These are phyloP conservation scores for Geotrichum candidum DNA, from an alignment of 1,139 yeast genomes.

Conservation along the genomic window DNA sequence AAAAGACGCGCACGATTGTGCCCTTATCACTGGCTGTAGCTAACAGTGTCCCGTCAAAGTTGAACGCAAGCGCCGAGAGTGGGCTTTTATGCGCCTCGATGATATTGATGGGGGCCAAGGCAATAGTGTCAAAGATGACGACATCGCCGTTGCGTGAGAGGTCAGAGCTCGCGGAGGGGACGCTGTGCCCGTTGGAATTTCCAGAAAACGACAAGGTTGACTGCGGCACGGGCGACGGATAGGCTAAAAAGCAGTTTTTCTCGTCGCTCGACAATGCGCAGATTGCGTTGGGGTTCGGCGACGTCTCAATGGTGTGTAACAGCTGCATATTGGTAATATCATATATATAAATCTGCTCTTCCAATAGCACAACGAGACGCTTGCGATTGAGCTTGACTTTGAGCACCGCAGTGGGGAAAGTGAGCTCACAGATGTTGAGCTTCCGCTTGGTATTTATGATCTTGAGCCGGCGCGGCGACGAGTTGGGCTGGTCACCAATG, in stretches of 20 bases:
- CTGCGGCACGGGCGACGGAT: constrained; percentile 65
- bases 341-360: constrained; percentile 82
- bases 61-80: constrained; percentile 70
- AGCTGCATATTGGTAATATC: constrained; percentile 84
- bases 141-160: constrained; percentile 68
- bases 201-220: constrained; percentile 36
- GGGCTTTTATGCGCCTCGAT: constrained; percentile 91
- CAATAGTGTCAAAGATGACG: constrained; percentile 68
- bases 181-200: constrained; percentile 21
- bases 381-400: constrained; percentile 71
- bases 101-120: constrained; percentile 79
- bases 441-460: constrained; percentile 72
- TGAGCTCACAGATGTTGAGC: constrained; percentile 73
- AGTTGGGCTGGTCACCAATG: constrained; percentile 70
- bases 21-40: constrained; percentile 97
- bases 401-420: constrained; percentile 79
- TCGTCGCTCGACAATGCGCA: constrained; percentile 63
- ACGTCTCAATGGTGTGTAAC: constrained; percentile 80
- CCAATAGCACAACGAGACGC: constrained; percentile 69
- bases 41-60: constrained; percentile 71
- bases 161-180: constrained; percentile 19
- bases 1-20: constrained; percentile 81
- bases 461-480: constrained; percentile 75
- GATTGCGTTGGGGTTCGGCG: constrained; percentile 52
- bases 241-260: constrained; percentile 65